Evolutionary conservation across 805 yeast genomes (phyloP), one percentile per base, ranked within the genome.

Genomic region (Debaryomyces maramus): DNA sequence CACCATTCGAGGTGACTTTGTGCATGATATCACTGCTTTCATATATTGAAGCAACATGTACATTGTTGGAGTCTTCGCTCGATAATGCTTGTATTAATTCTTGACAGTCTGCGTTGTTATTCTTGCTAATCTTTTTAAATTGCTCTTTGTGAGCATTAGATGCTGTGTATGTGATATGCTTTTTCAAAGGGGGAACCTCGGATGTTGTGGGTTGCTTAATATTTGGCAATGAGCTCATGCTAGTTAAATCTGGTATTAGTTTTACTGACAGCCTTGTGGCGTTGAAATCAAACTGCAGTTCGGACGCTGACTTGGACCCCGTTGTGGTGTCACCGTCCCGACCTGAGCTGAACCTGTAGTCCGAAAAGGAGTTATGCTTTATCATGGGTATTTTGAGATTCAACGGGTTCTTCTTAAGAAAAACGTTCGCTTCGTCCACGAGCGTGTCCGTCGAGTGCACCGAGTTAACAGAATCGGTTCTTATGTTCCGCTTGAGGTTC

Each of bases 381-480:
- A 47, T 43, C 13, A 39, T 30, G 31, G 33, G 36, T 10, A 44
- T 46, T 21, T 47, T 49, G 30, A 50, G 44, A 30, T 48, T 51
- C 5, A 48, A 42, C n/a, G 39, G 39, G 43, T 32, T 40, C 32
- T 39, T 20, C 32, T 31, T 23, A 5, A 16, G 17, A 7, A 23
- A 23, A 6, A 7, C 2, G 18, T 34, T 26, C 15, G 22, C 39
- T 3, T 52, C 62, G n/a, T 61, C 65, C 11, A 63, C 64, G 28
- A 64, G 43, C 3, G 69, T 64, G 11, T 62, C 67, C 1, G 63
- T 55, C n/a, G 66, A 61, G 8, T 46, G 24, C 16, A 49, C 45
- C n/a, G 67, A 61, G 8, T 46, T 22, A 16, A 50, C 45, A 22
- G 50, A 47, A 23, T 47, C 56, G 24, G 45, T 55, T 37, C 53